Conservation (phyloP, 2,329 filamentous ascomycete species). For the Sporothrix variecibatus region DNA sequence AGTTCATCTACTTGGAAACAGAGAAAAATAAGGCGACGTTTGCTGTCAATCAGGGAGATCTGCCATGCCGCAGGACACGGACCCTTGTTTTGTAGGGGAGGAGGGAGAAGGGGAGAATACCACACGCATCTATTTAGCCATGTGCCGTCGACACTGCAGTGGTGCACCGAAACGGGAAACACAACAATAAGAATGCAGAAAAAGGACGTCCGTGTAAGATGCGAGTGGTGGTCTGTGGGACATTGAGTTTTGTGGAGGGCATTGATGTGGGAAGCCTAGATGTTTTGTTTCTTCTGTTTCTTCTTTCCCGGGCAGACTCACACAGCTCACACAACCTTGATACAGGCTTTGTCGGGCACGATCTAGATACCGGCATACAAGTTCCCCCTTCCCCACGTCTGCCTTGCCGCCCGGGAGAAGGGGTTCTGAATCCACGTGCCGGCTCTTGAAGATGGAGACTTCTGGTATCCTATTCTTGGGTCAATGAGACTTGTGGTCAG, state of each 20-base stretch:
- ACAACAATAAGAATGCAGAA: neutral
- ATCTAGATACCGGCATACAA: neutral
- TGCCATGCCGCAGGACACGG: neutral
- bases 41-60: neutral
- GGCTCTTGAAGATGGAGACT: neutral
- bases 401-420: constrained; percentile 1
- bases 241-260: neutral
- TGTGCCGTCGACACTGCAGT: neutral
- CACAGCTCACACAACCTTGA: neutral
- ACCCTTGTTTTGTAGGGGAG: neutral
- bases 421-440: neutral
- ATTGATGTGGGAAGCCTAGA: neutral
- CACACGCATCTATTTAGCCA: neutral
- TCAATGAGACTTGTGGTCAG: neutral
- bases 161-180: neutral
- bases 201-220: neutral
- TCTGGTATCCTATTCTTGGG: too few relatives aligned
- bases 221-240: neutral
- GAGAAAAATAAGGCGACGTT: neutral
- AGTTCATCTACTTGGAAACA: neutral
- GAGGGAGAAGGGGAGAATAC: neutral
- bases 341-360: neutral
- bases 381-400: neutral
- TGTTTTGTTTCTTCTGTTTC: neutral
- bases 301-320: neutral